Base-by-base conservation (phyloP, 2,329 filamentous ascomycete genomes). In the Neofusicoccum cordaticola region DNA sequence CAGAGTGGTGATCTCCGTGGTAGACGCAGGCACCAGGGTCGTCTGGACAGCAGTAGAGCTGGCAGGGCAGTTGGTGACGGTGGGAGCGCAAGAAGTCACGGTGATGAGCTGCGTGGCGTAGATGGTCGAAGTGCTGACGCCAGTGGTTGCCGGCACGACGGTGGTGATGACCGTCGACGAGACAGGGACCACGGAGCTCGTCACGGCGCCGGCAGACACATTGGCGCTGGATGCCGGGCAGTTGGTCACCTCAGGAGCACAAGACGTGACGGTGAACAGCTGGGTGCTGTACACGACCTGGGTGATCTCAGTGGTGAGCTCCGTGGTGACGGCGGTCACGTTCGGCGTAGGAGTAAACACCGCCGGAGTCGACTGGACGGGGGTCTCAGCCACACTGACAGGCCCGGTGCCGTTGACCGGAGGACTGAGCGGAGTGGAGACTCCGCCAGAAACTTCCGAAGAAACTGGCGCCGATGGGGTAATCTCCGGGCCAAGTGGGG, bases 161-260 rank as follows among this genome's bases (percentile, higher is more conserved):
- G 58, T 62, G 17, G 27, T 22, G 42, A 34, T 34, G 8, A 50
- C 35, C 6, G 45, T 51, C 8, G 45, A 31, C 7, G 58, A 41
- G n/a, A 62, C 58, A 17, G 58, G 44, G 4, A 31, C 27, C 27
- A 62, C 39, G 35, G 56, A 41, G 13, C 41, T 35, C 11, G 41
- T 39, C 9, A 50, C n/a, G 22, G 56, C 27, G 27, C 27, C 61
- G 39, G 50, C 61, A 4, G 51, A 52, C n/a, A 63, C 50, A 52
- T 52, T 34, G 17, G 50, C 51, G 65, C 65, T 64, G 67, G 65
- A 11, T 9, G 68, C 68, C 2, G 72, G 69, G 62, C 68, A 70
- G 63, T 71, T 66, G 15, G 61, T 63, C 50, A 63, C 44, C 15
- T 9, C 8, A 4, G 61, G 39, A 7, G 61, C 61, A n/a, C 61